Conservation (phyloP, 1,139 yeast genomes). For the Kodamaea sp. region DNA sequence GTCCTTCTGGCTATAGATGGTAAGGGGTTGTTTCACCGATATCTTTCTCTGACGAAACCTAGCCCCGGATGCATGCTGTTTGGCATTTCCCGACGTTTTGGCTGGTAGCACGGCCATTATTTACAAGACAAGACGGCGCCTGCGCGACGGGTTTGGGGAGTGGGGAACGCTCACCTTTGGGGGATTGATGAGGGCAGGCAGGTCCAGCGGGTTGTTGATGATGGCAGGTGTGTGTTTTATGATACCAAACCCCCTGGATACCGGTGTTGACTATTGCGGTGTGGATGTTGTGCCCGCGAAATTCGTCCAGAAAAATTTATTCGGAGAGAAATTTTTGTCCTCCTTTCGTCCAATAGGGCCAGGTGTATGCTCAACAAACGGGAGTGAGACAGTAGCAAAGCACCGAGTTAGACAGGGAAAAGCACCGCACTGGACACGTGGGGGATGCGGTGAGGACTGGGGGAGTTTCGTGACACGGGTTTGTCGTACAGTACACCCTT, state of each 20-base stretch:
- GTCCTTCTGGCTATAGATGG: constrained; percentile 75
- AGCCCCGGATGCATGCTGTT: constrained; percentile 52
- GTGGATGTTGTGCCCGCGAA: constrained; percentile 11
- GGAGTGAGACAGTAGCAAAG: too few species aligned
- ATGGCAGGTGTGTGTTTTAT: too few species aligned
- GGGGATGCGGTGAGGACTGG: constrained; percentile 4
- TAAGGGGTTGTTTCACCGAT: constrained; percentile 85
- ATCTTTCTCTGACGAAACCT: constrained; percentile 90
- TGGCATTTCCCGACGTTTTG: constrained; percentile 31
- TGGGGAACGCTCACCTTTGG: not conserved
- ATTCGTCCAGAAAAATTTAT: constrained; percentile 6
- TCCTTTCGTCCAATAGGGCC: constrained; percentile 4
- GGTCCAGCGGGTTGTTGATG: not conserved
- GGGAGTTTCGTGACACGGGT: too few species aligned
- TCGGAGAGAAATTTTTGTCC: constrained; percentile 7
- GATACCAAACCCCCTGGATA: not conserved
- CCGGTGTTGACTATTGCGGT: constrained; percentile 12
- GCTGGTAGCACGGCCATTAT: constrained; percentile 21
- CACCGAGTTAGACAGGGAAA: too few species aligned
- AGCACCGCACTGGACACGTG: constrained; percentile 5
- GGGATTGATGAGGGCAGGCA: not conserved
- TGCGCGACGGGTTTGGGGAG: constrained; percentile 1
- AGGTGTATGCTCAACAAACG: too few species aligned
- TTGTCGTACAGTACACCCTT: constrained; percentile 8
- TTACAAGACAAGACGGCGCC: constrained; percentile 7